These are phyloP conservation scores for Chara braunii DNA, from an alignment of 139 green algal genomes.

Conservation along the genomic window DNA sequence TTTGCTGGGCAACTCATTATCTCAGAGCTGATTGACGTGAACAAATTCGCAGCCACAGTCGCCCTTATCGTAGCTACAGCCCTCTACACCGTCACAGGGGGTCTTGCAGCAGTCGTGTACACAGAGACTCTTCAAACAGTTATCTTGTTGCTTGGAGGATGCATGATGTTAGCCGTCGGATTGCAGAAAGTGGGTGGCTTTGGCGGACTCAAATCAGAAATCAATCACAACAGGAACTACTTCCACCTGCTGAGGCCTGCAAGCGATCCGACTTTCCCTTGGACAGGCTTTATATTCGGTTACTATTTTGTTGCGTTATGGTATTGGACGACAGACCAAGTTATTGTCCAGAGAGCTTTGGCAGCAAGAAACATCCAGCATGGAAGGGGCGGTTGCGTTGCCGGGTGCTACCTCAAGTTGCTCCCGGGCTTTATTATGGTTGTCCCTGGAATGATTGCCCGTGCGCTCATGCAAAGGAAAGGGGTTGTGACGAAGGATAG, in stretches of 20 bases:
- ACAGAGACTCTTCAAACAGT: constrained; percentile 44
- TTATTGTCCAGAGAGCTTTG: constrained; percentile 46
- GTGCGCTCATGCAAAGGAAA: constrained; percentile 29
- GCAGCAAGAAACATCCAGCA: constrained; percentile 30
- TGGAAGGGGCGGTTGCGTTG: constrained; percentile 31
- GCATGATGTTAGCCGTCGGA: constrained; percentile 5
- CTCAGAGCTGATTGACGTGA: constrained; percentile 14
- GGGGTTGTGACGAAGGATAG: constrained; percentile 19
- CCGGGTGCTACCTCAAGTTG: constrained; percentile 39
- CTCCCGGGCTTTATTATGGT: constrained; percentile 50
- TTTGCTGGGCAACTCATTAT: constrained; percentile 23
- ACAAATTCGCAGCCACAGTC: constrained; percentile 18
- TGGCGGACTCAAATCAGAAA: neutral
- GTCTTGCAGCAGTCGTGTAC: constrained; percentile 43
- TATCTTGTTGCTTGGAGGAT: constrained; percentile 39
- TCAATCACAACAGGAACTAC: constrained; percentile 8
- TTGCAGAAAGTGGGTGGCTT: constrained; percentile 25
- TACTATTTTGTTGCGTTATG: constrained; percentile 36
- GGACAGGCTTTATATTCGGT: constrained; percentile 34
- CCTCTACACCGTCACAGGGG: constrained; percentile 44
- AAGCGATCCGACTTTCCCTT: constrained; percentile 33
- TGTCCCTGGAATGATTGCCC: constrained; percentile 44
- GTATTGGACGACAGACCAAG: constrained; percentile 32
- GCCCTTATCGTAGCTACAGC: constrained; percentile 43
- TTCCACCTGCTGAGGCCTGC: constrained; percentile 23